phyloP scores from a whole-genome alignment of 139 green algal genomes.

The Chloropicon primus region DNA sequence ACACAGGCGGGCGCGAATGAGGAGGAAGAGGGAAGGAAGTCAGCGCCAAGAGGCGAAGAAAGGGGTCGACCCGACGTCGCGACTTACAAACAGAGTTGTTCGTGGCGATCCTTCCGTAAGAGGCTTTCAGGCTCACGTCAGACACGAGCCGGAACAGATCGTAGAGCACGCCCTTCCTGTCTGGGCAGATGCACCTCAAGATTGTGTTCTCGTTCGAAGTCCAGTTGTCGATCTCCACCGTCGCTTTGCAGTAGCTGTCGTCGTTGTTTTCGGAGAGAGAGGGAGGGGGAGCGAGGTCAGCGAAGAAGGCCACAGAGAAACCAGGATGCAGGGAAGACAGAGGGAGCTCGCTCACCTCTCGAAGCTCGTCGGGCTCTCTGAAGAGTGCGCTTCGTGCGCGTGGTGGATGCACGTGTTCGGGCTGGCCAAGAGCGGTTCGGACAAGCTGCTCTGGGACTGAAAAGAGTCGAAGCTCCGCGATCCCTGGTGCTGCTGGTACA shows the following conservation, averaged over 20 bases:
- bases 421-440: background rate
- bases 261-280: too few species aligned
- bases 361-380: background rate
- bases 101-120: background rate
- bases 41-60: background rate
- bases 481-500: background rate
- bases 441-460: background rate
- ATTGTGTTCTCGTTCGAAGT: background rate
- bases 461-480: background rate
- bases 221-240: background rate
- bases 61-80: background rate
- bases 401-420: background rate
- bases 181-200: background rate
- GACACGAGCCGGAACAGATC: background rate
- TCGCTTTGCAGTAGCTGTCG: background rate
- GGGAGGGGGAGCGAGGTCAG: too few species aligned
- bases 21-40: too few species aligned
- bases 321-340: too few species aligned
- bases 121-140: background rate
- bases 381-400: background rate
- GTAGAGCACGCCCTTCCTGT: background rate
- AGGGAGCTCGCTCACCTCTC: too few species aligned
- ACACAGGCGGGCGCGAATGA: too few species aligned
- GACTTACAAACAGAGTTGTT: background rate
- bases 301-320: too few species aligned